Conservation (phyloP, 108 stramenopile genomes). For the Skeletonema costatum region DNA sequence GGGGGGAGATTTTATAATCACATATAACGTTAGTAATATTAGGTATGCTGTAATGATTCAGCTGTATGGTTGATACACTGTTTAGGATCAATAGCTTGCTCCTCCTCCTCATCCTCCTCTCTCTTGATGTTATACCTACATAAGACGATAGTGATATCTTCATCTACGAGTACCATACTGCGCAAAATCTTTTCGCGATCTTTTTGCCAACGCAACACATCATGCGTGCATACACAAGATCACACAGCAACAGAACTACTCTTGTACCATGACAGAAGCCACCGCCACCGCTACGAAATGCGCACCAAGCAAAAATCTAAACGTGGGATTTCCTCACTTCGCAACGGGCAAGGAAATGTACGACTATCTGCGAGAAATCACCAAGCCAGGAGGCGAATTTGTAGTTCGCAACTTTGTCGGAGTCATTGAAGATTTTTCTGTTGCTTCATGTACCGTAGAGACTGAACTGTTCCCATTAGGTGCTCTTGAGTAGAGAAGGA, state of each 20-base stretch:
- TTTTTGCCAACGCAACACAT: too few species aligned
- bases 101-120: neutral
- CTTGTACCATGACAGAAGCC: neutral
- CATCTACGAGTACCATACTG: too few species aligned
- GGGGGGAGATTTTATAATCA: neutral
- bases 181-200: too few species aligned
- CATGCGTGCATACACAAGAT: too few species aligned
- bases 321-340: slow-evolving; percentile 51
- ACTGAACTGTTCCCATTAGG: slow-evolving; percentile 62
- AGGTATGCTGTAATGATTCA: neutral
- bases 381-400: slow-evolving; percentile 57
- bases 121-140: neutral
- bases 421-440: slow-evolving; percentile 57
- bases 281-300: neutral
- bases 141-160: too few species aligned
- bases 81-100: neutral
- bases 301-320: slow-evolving; percentile 58
- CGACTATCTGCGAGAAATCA: slow-evolving; percentile 44
- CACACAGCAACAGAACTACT: too few species aligned
- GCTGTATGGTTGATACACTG: too few species aligned
- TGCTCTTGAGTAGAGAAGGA: slow-evolving; percentile 56
- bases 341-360: slow-evolving; percentile 51
- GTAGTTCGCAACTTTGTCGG: slow-evolving; percentile 63
- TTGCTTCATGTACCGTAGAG: slow-evolving; percentile 49
- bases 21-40: slow-evolving; percentile 5